phyloP scores from a whole-genome alignment of 1,284 basidiomycete genomes.

The Cryptococcus sp. region DNA sequence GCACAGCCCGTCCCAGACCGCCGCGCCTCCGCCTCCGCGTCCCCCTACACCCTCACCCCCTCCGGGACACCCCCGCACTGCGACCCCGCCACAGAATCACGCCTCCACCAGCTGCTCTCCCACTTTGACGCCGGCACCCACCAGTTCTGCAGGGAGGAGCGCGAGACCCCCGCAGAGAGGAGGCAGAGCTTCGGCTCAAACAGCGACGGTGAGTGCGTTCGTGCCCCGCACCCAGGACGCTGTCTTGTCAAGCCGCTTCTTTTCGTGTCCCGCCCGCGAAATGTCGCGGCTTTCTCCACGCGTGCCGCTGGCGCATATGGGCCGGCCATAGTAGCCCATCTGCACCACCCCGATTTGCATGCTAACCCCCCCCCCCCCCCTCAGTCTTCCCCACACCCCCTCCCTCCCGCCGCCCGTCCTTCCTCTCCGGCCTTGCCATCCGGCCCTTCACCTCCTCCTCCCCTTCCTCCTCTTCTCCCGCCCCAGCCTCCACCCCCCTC shows the following conservation, averaged over 20 bases:
- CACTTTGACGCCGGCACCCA: constrained; percentile 35
- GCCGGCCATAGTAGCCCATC: too few relatives aligned
- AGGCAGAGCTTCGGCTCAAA: constrained; percentile 9
- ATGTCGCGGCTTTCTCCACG: too few relatives aligned
- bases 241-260: too few relatives aligned
- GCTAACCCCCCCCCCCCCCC: background rate
- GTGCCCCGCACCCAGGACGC: too few relatives aligned
- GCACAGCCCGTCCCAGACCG: background rate
- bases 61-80: background rate
- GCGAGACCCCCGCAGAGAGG: constrained; percentile 16
- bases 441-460: constrained; percentile 11
- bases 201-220: constrained; percentile 6
- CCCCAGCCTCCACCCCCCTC: constrained; percentile 1
- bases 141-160: constrained; percentile 26
- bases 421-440: constrained; percentile 18
- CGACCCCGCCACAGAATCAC: constrained; percentile 14
- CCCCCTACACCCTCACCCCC: background rate
- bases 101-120: constrained; percentile 27
- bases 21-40: background rate
- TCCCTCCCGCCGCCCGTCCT: constrained; percentile 19
- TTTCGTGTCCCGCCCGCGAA: too few relatives aligned
- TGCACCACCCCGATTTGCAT: too few relatives aligned
- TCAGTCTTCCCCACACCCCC: constrained; percentile 18
- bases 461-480: constrained; percentile 6
- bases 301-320: too few relatives aligned